These are phyloP conservation scores for Coemansia sp. DNA, from an alignment of 192 early-diverging fungal species.

Conservation along the genomic window DNA sequence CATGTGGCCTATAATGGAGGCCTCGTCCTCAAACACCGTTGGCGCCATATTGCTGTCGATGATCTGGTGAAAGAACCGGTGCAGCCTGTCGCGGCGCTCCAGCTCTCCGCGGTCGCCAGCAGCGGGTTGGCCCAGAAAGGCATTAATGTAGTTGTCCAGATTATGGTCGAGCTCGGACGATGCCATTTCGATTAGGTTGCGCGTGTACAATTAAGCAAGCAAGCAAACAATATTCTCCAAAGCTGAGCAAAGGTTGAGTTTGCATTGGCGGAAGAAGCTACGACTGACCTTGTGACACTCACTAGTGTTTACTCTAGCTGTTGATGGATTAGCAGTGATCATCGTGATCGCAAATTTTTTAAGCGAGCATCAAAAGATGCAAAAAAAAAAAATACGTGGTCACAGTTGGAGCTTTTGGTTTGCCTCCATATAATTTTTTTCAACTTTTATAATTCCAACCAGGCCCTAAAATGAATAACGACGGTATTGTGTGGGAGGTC, in stretches of 20 bases:
- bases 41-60: conserved; percentile 42
- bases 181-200: conserved; percentile 1
- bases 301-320: neutral
- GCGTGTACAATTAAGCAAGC: conserved; percentile 1
- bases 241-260: neutral
- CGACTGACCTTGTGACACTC: neutral
- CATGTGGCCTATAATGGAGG: conserved; percentile 30
- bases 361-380: neutral
- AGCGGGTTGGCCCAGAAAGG: conserved; percentile 29
- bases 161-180: conserved; percentile 28
- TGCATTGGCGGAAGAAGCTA: neutral
- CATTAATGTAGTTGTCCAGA: conserved; percentile 40
- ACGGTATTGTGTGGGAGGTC: conserved; percentile 92
- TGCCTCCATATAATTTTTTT: neutral
- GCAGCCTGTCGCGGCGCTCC: conserved; percentile 19
- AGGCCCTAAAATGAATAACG: conserved; percentile 49
- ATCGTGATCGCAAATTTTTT: conserved; percentile 12
- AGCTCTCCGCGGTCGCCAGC: conserved; percentile 16
- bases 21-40: conserved; percentile 13
- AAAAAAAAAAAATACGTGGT: conserved; percentile 14
- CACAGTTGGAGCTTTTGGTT: neutral
- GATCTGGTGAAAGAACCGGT: conserved; percentile 36
- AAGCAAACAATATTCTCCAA: neutral
- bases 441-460: neutral
- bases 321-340: neutral